phyloP scores from a whole-genome alignment of 73 alveolate species.

The Paramecium sexaurelia region DNA sequence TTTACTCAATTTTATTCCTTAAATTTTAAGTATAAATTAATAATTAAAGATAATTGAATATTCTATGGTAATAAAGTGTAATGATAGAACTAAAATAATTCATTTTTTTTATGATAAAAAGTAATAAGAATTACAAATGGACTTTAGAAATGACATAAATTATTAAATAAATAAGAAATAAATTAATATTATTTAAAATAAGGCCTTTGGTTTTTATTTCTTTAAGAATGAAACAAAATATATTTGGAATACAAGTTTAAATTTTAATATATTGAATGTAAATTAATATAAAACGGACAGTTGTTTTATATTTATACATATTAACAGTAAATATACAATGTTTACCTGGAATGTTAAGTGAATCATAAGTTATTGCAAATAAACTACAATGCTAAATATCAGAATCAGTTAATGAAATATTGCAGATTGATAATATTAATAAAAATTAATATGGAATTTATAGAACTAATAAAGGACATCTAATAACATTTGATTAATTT shows the following conservation, averaged over 20 bases:
- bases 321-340: neutral
- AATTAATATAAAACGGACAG: constrained; percentile 9
- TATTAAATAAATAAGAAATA: neutral
- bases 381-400: neutral
- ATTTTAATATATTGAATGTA: neutral
- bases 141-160: too few species aligned
- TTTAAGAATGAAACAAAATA: neutral
- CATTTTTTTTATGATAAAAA: too few species aligned
- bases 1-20: neutral
- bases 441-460: neutral
- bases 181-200: neutral
- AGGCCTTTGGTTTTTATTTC: neutral
- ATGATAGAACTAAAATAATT: neutral
- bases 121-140: too few species aligned
- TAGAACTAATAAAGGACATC: neutral
- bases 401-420: neutral
- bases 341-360: neutral
- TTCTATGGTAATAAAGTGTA: neutral
- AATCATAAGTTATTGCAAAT: neutral
- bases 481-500: neutral
- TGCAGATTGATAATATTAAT: neutral
- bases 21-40: neutral
- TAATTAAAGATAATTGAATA: neutral
- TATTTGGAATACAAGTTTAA: neutral
- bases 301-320: neutral